A percentile compares a stretch with the other conserved stretches of the same genome.
These are phyloP conservation scores for Stenogyne calaminthoides DNA, from an alignment of 305 asterid genomes.

Conservation along the genomic window DNA sequence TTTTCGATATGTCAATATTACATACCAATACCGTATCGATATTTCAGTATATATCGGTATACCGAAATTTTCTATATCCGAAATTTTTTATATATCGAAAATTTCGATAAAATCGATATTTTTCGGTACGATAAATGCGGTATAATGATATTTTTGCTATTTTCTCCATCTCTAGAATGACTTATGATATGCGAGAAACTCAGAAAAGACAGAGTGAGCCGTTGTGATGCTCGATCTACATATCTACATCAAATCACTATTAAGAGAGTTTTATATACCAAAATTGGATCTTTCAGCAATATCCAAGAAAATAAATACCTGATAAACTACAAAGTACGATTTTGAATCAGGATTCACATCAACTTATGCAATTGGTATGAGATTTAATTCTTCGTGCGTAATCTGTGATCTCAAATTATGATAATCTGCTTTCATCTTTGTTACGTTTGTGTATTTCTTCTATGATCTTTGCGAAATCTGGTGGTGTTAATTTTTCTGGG, in stretches of 20 bases:
- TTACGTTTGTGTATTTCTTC: neutral
- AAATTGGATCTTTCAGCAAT: conserved; percentile 18
- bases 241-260: conserved; percentile 11
- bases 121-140: too few relatives aligned
- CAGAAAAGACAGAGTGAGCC: conserved; percentile 27
- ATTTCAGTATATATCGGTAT: too few relatives aligned
- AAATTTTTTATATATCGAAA: too few relatives aligned
- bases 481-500: neutral
- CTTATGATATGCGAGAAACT: conserved; percentile 21
- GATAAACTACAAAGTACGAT: conserved; percentile 18
- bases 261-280: neutral
- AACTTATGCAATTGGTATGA: conserved; percentile 59
- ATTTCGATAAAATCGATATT: too few relatives aligned
- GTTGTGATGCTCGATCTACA: conserved; percentile 37
- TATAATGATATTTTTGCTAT: too few relatives aligned
- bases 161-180: too few relatives aligned
- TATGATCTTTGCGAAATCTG: conserved; percentile 13
- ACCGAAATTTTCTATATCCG: too few relatives aligned
- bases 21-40: too few relatives aligned
- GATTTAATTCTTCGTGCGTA: conserved; percentile 30
- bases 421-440: neutral
- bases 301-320: conserved; percentile 1
- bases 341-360: conserved; percentile 39
- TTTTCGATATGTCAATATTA: too few relatives aligned
- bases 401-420: conserved; percentile 22